Evolutionary conservation across 192 early-diverging fungal species (phyloP).

Genomic region (Gamsiella multidivaricata): DNA sequence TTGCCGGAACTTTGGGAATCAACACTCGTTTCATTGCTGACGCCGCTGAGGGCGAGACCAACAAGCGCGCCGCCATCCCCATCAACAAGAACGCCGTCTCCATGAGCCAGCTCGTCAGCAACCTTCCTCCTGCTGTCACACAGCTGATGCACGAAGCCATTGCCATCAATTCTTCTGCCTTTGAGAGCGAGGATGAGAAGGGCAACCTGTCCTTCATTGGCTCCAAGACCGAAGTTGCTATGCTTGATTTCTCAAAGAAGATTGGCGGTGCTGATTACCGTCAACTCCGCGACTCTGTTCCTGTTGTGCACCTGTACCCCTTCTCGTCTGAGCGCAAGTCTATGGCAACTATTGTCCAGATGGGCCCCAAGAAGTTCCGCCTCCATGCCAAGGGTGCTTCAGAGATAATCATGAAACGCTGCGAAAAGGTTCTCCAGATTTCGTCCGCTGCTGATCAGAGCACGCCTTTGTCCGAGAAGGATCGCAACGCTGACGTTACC

Average conservation of each 20-base stretch:
- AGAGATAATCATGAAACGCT: conserved; percentile 80
- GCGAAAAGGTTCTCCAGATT: conserved; percentile 65
- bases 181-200: conserved; percentile 63
- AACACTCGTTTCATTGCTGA: conserved; percentile 56
- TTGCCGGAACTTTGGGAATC: conserved; percentile 77
- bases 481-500: conserved; percentile 41
- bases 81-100: conserved; percentile 58
- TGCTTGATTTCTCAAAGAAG: conserved; percentile 80
- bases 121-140: conserved; percentile 56
- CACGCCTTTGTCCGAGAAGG: conserved; percentile 29
- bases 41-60: conserved; percentile 46
- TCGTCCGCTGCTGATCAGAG: conserved; percentile 29
- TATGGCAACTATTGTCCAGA: conserved; percentile 83
- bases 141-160: conserved; percentile 74
- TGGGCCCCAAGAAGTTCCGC: conserved; percentile 65
- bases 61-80: conserved; percentile 34
- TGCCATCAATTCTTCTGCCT: conserved; percentile 84
- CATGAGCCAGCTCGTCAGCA: conserved; percentile 61
- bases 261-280: conserved; percentile 72
- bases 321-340: conserved; percentile 93
- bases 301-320: conserved; percentile 80
- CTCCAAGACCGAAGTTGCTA: conserved; percentile 95
- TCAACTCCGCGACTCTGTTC: conserved; percentile 66
- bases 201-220: conserved; percentile 76
- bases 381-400: conserved; percentile 95